Conservation (phyloP, 441 rosid species). For the Corymbia calophylla region DNA sequence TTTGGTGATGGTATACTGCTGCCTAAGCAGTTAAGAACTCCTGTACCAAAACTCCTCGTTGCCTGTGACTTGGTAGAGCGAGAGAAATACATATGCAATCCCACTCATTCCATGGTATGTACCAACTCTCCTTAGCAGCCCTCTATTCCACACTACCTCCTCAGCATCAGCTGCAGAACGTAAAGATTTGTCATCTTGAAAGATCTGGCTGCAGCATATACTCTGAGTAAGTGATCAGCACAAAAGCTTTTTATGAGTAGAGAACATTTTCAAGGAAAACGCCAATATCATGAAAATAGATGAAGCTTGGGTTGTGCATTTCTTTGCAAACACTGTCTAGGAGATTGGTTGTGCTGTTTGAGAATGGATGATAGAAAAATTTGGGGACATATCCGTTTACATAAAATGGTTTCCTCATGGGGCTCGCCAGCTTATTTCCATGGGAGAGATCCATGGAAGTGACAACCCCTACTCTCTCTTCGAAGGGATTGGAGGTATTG, state of each 20-base stretch:
- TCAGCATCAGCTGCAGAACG: constrained; percentile 59
- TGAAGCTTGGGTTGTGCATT: too few relatives aligned
- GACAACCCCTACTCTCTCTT: constrained; percentile 54
- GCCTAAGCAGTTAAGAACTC: not conserved
- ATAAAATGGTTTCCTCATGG: not conserved
- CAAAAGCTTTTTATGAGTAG: not conserved
- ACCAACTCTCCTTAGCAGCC: constrained; percentile 62
- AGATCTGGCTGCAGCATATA: constrained; percentile 28
- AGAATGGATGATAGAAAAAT: too few relatives aligned
- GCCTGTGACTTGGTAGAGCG: constrained; percentile 47
- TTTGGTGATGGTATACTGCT: not conserved
- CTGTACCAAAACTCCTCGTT: constrained; percentile 27
- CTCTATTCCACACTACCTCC: constrained; percentile 59
- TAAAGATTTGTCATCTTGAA: constrained; percentile 39
- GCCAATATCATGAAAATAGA: too few relatives aligned
- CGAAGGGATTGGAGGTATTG: constrained; percentile 79
- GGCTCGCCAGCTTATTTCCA: constrained; percentile 37
- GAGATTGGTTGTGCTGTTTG: too few relatives aligned
- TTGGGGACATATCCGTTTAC: too few relatives aligned
- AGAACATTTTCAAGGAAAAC: not conserved
- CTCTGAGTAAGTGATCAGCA: not conserved
- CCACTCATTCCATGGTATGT: constrained; percentile 76
- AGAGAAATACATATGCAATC: constrained; percentile 44
- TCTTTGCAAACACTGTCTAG: too few relatives aligned
- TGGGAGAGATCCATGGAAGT: constrained; percentile 60